Evolutionary conservation across 768 basidiomycete species (phyloP).

Genomic region (Termitomyces sp.): DNA sequence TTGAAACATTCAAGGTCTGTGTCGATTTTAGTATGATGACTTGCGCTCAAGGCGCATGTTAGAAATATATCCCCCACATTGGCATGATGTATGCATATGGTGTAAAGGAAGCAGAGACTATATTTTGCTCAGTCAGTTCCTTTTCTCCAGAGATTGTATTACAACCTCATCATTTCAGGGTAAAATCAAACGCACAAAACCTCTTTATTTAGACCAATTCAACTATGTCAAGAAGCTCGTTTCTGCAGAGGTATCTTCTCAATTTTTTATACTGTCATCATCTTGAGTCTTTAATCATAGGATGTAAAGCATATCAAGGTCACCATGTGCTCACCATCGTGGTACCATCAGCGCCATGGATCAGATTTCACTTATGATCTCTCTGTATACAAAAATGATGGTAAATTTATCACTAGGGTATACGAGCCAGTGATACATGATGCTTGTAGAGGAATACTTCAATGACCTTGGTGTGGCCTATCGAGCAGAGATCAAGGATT

Average conservation of each 20-base stretch:
- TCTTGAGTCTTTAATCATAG: conserved; percentile 10
- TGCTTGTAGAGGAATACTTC: conserved; percentile 41
- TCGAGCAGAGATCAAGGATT: conserved; percentile 42
- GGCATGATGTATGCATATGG: conserved; percentile 36
- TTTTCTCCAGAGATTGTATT: conserved; percentile 9
- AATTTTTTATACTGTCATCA: too few species aligned
- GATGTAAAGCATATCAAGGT: conserved; percentile 67
- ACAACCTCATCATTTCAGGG: conserved; percentile 30
- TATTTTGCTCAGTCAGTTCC: conserved; percentile 37
- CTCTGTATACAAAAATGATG: conserved; percentile 56
- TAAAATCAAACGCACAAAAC: conserved; percentile 56
- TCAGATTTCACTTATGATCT: conserved; percentile 50
- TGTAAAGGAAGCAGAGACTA: conserved; percentile 30
- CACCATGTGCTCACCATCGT: conserved; percentile 66
- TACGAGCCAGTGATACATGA: not conserved
- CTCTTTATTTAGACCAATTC: conserved; percentile 63
- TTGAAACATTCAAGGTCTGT: conserved; percentile 47
- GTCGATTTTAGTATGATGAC: not conserved
- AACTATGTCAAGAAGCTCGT: conserved; percentile 55
- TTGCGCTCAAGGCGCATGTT: not conserved
- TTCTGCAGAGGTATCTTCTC: conserved; percentile 47
- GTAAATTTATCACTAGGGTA: conserved; percentile 21
- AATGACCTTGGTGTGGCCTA: conserved; percentile 42
- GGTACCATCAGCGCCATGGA: conserved; percentile 69
- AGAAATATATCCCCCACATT: conserved; percentile 46